Evolutionary conservation across 371 early-diverging fungal species (phyloP).

Genomic region (Mortierella sp.): DNA sequence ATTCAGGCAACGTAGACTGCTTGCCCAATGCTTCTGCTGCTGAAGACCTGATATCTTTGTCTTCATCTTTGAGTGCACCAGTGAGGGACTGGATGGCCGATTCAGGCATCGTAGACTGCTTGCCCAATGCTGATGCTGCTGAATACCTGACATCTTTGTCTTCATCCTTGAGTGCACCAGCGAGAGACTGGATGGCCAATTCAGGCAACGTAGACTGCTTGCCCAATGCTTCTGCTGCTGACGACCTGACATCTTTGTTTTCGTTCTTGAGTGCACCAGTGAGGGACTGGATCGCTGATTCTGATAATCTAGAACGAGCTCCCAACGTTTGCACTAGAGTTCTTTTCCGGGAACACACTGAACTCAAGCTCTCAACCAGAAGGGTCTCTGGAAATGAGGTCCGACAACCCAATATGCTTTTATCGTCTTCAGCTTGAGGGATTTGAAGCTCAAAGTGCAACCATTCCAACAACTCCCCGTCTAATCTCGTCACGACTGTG

Average conservation of each 20-base stretch:
- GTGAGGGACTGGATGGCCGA: conserved; percentile 8
- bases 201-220: conserved; percentile 8
- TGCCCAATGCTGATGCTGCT: background rate
- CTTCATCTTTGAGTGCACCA: conserved; percentile 12
- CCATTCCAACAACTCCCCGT: conserved; percentile 8
- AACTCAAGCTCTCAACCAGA: conserved; percentile 2
- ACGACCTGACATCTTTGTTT: background rate
- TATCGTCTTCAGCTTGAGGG: background rate
- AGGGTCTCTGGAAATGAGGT: conserved; percentile 9
- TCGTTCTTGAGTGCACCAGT: conserved; percentile 5
- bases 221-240: conserved; percentile 8
- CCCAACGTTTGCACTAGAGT: conserved; percentile 2
- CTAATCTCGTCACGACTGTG: conserved; percentile 4
- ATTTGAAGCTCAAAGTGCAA: conserved; percentile 8
- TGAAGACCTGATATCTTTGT: conserved; percentile 1
- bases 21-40: conserved; percentile 8
- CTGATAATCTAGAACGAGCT: background rate
- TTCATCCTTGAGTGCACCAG: conserved; percentile 6
- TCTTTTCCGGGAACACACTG: background rate
- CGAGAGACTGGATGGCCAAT: conserved; percentile 10
- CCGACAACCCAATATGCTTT: conserved; percentile 5
- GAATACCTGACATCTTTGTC: background rate
- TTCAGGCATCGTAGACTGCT: too few species aligned
- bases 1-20: conserved; percentile 10
- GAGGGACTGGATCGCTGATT: conserved; percentile 4